These are phyloP conservation scores for Tetrahymena thermophila DNA, from an alignment of 73 alveolate genomes.

Conservation along the genomic window DNA sequence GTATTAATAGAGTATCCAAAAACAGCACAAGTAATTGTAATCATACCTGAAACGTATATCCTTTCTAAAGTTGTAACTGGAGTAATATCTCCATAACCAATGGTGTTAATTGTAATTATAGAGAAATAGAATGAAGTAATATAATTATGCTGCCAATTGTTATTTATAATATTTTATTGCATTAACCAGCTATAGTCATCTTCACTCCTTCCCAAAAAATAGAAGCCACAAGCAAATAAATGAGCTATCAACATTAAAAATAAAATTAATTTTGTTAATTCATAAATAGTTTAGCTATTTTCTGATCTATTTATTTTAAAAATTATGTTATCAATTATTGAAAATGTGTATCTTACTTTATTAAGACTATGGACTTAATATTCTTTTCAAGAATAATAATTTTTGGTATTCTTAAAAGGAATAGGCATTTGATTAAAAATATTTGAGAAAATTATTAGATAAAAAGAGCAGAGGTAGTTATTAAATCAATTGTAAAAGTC, in stretches of 20 bases:
- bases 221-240: not conserved
- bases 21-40: constrained; percentile 11
- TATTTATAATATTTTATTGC: not conserved
- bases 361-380: not conserved
- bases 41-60: constrained; percentile 20
- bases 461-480: not conserved
- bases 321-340: too few relatives aligned
- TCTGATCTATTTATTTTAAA: not conserved
- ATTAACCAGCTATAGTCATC: constrained; percentile 6
- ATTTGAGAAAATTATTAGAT: not conserved
- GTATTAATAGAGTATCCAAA: not conserved
- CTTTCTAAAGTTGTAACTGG: constrained; percentile 53
- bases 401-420: not conserved
- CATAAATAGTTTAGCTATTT: not conserved
- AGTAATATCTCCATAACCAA: constrained; percentile 59
- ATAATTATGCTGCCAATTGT: constrained; percentile 10
- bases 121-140: constrained; percentile 47
- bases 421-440: not conserved
- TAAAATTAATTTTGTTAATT: not conserved
- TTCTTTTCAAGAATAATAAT: not conserved
- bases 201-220: not conserved
- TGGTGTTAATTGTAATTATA: constrained; percentile 44
- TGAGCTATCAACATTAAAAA: not conserved
- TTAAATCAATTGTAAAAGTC: not conserved
- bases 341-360: not conserved